A percentile compares a stretch with the other conserved stretches of the same genome.
Evolutionary conservation across 106 monocot species (phyloP).

Genomic region (Cymbidium sinense): DNA sequence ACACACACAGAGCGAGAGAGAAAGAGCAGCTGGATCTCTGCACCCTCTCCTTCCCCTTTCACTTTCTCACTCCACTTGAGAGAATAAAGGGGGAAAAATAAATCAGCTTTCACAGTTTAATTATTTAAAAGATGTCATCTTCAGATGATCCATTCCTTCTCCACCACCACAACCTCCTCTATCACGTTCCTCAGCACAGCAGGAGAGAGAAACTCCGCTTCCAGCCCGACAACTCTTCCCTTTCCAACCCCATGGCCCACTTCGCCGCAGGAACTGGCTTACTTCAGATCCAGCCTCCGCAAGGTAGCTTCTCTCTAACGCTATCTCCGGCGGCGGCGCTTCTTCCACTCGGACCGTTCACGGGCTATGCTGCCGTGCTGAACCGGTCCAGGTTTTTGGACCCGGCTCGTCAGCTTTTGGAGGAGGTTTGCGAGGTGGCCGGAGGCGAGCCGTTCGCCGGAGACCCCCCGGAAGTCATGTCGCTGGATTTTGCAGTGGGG

Average conservation of each 20-base stretch:
- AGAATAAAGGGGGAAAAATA: neutral
- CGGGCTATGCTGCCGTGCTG: slow-evolving; percentile 62
- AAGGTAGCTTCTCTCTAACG: slow-evolving; percentile 13
- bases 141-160: slow-evolving; percentile 12
- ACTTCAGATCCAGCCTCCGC: neutral
- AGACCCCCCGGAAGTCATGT: slow-evolving; percentile 13
- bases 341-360: slow-evolving; percentile 55
- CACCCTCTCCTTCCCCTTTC: neutral
- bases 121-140: neutral
- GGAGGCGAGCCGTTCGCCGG: neutral
- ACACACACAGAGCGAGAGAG: neutral
- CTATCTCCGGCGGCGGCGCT: slow-evolving; percentile 13
- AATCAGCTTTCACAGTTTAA: neutral
- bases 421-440: slow-evolving; percentile 53
- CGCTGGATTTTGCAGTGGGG: slow-evolving; percentile 8
- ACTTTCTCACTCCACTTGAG: slow-evolving; percentile 4
- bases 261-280: neutral
- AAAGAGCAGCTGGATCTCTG: neutral
- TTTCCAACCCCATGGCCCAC: neutral
- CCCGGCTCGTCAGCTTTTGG: slow-evolving; percentile 58
- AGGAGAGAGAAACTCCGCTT: slow-evolving; percentile 76
- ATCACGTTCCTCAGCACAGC: slow-evolving; percentile 81
- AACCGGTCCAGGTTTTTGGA: slow-evolving; percentile 58
- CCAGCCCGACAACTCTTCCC: slow-evolving; percentile 16
- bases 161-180: slow-evolving; percentile 18